Base-by-base conservation (phyloP, 1,139 yeast species). In the Diutina pseudorugosa region DNA sequence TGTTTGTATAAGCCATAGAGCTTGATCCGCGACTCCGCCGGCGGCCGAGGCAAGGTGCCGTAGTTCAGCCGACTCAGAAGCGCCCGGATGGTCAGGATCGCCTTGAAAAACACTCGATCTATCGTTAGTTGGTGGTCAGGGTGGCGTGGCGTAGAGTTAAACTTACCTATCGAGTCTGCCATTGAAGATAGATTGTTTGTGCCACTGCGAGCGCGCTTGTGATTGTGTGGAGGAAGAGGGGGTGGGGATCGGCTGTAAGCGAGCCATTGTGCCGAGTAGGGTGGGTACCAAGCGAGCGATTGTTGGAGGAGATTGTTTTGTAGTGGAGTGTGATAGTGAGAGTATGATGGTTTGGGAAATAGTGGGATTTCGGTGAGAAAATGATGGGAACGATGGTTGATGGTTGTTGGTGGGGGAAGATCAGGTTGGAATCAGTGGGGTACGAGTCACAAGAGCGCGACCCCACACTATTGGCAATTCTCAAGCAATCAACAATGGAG, bases 1-100 rank as follows among this genome's bases (percentile, higher is more conserved):
- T 88, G 96, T 61, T 88, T 88, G 67, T 87, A 88, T 52, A 88
- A 73, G 0, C 95, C 96, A 64, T 88, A 88, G 8, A 88, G 72
- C 55, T 75, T 76, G 54, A 85, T 80, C 36, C 95, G 67, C 56
- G 75, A 80, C 53, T 83, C 86, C 1, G 88, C 80, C 0, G 95
- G 91, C 0, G 96, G 96, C 50, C 91, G 76, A 0, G 94, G 88
- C 50, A 86, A 70, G 8, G 86, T 73, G n/a, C 85, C 84, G 53
- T 82, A 77, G 53, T 82, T 82, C 16, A 85, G 76, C 51, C 86
- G 73, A 6, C 86, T 77, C 9, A 93, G 83, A 52, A 88, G 71
- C 4, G 90, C 80, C 56, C 86, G 75, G 53, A 88, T 85, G 9
- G 95, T 85, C 48, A 89, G 73, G 55, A 88, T 85, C 9, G 95